These are phyloP conservation scores for Pittosporum tobira DNA, from an alignment of 129 eudicot species.

Conservation along the genomic window DNA sequence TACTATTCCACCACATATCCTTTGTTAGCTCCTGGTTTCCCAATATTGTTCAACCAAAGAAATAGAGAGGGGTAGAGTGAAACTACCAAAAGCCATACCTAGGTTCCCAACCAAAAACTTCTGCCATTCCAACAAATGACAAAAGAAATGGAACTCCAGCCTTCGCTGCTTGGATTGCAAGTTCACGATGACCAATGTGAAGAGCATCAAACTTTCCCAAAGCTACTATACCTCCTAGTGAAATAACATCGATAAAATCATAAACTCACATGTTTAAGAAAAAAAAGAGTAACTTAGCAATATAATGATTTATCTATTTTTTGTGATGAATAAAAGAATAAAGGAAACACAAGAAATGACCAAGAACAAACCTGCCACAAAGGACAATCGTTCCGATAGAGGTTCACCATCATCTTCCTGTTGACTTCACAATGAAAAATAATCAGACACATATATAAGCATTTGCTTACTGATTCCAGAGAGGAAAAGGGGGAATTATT, in stretches of 20 bases:
- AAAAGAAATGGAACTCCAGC: constrained; percentile 76
- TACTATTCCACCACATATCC: not conserved
- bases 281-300: not conserved
- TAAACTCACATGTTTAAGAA: not conserved
- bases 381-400: constrained; percentile 41
- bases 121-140: constrained; percentile 91
- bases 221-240: constrained; percentile 85
- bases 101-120: constrained; percentile 96
- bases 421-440: constrained; percentile 34
- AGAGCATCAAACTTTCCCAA: constrained; percentile 97
- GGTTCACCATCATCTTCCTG: constrained; percentile 37
- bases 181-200: constrained; percentile 96
- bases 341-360: too few species aligned
- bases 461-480: too few species aligned
- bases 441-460: not conserved
- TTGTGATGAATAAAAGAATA: too few species aligned
- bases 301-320: not conserved
- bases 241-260: not conserved
- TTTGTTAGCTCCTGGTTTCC: not conserved
- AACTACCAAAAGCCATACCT: constrained; percentile 36
- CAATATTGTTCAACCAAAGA: not conserved
- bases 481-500: not conserved
- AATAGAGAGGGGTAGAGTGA: not conserved
- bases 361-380: constrained; percentile 49
- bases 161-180: constrained; percentile 87